Conservation (phyloP, 169 alveolate genomes). For the Blepharisma undulans region DNA sequence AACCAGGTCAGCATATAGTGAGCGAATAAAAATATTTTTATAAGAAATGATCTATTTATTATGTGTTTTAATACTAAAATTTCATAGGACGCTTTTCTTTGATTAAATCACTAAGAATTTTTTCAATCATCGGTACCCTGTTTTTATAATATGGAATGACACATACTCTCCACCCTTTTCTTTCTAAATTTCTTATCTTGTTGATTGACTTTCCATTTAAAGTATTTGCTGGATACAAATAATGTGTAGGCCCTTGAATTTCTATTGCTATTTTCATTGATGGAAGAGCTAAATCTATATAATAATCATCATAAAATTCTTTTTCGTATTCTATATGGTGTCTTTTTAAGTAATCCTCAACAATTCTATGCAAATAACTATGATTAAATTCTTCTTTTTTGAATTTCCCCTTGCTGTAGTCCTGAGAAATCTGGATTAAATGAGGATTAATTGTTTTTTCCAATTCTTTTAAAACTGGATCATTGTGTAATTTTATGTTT, state of each 20-base stretch:
- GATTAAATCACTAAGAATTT: background rate
- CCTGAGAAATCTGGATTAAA: background rate
- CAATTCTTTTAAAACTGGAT: background rate
- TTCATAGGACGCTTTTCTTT: background rate
- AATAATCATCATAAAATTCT: background rate
- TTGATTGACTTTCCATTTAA: background rate
- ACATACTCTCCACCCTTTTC: background rate
- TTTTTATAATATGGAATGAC: background rate
- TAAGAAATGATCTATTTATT: background rate
- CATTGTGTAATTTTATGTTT: background rate
- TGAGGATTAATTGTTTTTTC: background rate
- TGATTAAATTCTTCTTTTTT: background rate
- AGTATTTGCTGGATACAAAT: background rate
- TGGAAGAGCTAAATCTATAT: background rate
- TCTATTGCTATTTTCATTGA: background rate
- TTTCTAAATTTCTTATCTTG: slow-evolving; percentile 5
- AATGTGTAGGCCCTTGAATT: background rate
- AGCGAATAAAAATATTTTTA: background rate
- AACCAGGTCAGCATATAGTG: background rate
- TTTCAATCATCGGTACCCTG: background rate
- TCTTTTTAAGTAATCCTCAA: background rate
- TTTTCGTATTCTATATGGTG: background rate
- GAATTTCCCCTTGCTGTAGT: background rate
- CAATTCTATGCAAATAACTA: background rate
- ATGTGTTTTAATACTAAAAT: background rate